Evolutionary conservation across 2,329 filamentous ascomycete species (phyloP), one percentile per base, ranked within the genome.

Genomic region (Neospermospora avenae): DNA sequence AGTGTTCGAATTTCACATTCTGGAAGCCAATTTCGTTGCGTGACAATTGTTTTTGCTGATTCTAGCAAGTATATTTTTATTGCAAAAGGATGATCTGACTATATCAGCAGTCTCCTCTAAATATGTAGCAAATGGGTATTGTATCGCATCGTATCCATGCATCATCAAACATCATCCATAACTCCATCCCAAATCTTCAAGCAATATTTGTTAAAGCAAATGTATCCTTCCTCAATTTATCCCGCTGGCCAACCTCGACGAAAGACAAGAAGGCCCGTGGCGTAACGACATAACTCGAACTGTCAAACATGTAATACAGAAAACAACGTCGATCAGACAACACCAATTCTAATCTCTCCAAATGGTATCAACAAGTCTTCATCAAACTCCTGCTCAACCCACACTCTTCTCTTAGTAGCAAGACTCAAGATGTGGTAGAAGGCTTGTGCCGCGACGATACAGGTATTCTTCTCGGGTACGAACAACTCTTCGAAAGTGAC

Each of bases 351-450:
- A 55, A 71, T 68, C 61, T 67, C 65, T 2, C 67, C 66, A 55
- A 62, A 66, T 28, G 64, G 55, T 37, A 66, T 51, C n/a, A 57
- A 13, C 8, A 57, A 48, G 11, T 49, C 64, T 8, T 56, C 60
- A 7, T 44, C 61, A 6, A 58, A 57, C 31, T 69, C 61, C 74
- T 96, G 91, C 63, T 81, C 74, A 4, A 93, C 84, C 18, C 75
- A 71, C 46, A 93, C 75, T 58, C 82, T 73, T 1, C 81, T 81
- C 74, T 86, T 90, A 2, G 85, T 91, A 5, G 84, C 86, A 45
- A 95, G 79, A 11, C 82, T 80, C 14, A 96, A 80, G 2, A 90
- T 80, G 71, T 95, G 89, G 75, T 89, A 84, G 70, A 91, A 88
- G 0, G 86, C 90, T 72, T 92, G 89, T 2, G 89, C 86, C 8